A percentile compares a stretch with the other conserved stretches of the same genome.
phyloP scores from a whole-genome alignment of 306 rosid species.

The Citrullus amarus region DNA sequence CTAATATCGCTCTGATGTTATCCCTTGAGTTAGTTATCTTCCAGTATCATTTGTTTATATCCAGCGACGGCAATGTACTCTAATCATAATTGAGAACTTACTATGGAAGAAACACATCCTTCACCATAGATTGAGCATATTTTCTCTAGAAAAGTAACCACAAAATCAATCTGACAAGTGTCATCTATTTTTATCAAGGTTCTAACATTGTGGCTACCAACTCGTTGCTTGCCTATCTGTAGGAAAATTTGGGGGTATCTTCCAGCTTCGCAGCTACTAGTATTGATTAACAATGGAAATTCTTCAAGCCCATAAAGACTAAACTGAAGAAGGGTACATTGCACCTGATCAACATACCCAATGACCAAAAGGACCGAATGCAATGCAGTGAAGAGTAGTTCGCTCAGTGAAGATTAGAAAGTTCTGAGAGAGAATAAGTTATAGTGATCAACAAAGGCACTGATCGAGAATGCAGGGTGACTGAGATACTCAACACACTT shows the following conservation, averaged over 20 bases:
- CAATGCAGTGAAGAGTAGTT: background rate
- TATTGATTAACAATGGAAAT: background rate
- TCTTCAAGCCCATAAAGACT: background rate
- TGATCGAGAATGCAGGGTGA: background rate
- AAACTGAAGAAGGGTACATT: background rate
- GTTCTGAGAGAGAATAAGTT: background rate
- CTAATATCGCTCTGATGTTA: background rate
- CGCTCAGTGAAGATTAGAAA: background rate
- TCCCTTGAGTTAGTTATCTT: background rate
- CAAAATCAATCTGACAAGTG: background rate
- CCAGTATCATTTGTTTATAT: background rate
- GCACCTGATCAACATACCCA: background rate
- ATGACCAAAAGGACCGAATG: background rate
- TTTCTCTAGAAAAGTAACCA: background rate
- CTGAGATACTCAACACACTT: background rate
- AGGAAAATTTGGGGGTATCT: too few species aligned
- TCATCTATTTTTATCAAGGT: conserved; percentile 15
- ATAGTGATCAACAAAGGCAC: background rate
- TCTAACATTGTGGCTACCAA: conserved; percentile 8
- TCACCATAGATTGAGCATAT: background rate
- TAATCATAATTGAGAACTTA: background rate
- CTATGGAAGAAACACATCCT: background rate
- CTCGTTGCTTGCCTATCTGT: background rate
- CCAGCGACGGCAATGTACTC: background rate
- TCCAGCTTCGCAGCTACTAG: background rate